phyloP scores from a whole-genome alignment of 2,329 filamentous ascomycete genomes.

The Penicillium hordei region DNA sequence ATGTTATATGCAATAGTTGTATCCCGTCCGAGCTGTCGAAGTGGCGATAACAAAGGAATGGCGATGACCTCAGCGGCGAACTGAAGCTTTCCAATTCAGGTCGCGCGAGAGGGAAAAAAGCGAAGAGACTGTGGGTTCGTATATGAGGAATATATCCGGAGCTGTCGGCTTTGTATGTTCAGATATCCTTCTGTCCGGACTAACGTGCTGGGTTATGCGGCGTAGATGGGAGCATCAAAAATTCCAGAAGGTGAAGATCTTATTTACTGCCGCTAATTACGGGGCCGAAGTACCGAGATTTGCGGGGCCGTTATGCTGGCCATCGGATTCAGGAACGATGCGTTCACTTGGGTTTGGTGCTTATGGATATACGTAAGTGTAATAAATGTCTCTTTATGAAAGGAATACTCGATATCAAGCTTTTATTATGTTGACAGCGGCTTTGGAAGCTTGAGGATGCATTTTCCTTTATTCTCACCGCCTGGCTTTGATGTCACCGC shows the following conservation, averaged over 20 bases:
- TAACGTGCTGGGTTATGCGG: conserved; percentile 46
- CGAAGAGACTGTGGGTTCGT: not conserved
- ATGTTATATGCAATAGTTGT: not conserved
- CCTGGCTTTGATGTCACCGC: conserved; percentile 8
- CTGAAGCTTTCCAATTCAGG: not conserved
- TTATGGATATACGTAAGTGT: not conserved
- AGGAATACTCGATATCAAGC: not conserved
- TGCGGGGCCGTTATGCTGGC: not conserved
- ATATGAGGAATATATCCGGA: not conserved
- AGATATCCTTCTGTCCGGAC: conserved; percentile 23
- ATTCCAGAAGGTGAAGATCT: conserved; percentile 12
- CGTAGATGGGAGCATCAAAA: conserved; percentile 44
- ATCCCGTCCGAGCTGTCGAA: not conserved
- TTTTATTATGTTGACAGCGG: not conserved
- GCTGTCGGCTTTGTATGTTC: conserved; percentile 11
- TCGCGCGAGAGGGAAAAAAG: not conserved
- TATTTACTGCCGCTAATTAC: conserved; percentile 3
- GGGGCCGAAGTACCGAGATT: conserved; percentile 4
- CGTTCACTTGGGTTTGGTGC: not conserved
- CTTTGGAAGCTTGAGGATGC: not conserved
- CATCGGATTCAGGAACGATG: not conserved
- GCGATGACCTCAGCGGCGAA: conserved; percentile 6
- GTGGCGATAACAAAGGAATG: not conserved
- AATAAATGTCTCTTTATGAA: not conserved
- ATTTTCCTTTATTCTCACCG: conserved; percentile 6